Conservation (phyloP, 306 rosid species). For the Vigna trinervia region DNA sequence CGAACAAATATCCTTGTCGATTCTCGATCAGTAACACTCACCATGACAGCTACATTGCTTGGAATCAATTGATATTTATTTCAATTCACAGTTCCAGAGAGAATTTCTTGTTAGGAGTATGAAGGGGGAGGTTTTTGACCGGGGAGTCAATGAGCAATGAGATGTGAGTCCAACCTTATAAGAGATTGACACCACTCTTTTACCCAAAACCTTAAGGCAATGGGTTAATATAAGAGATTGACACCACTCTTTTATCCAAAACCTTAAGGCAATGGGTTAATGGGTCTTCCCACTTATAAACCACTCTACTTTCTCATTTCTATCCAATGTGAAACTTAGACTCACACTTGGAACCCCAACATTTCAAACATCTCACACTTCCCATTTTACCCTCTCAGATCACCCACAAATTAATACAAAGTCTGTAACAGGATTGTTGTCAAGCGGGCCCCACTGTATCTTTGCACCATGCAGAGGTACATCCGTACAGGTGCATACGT, state of each 20-base stretch:
- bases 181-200: too few relatives aligned
- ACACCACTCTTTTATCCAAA: too few relatives aligned
- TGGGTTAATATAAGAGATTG: too few relatives aligned
- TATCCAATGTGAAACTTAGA: too few relatives aligned
- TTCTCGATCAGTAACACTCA: not conserved
- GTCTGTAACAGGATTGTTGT: not conserved
- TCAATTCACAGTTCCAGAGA: not conserved
- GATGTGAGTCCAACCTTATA: too few relatives aligned
- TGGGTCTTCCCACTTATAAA: too few relatives aligned
- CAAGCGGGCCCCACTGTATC: conserved; percentile 6
- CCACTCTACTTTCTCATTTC: too few relatives aligned
- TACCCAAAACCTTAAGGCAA: too few relatives aligned
- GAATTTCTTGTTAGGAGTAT: not conserved
- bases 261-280: too few relatives aligned
- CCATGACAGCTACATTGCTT: conserved; percentile 10
- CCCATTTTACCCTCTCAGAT: conserved; percentile 14
- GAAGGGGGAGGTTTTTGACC: too few relatives aligned
- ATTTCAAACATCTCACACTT: not conserved
- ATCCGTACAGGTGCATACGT: not conserved
- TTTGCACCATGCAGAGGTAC: conserved; percentile 14
- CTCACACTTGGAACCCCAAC: too few relatives aligned
- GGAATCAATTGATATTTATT: conserved; percentile 17
- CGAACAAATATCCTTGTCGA: conserved; percentile 4
- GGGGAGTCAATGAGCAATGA: too few relatives aligned
- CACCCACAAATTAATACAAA: not conserved